Conservation (phyloP, 2,329 filamentous ascomycete species). For the Ophioceras dolichostomum region DNA sequence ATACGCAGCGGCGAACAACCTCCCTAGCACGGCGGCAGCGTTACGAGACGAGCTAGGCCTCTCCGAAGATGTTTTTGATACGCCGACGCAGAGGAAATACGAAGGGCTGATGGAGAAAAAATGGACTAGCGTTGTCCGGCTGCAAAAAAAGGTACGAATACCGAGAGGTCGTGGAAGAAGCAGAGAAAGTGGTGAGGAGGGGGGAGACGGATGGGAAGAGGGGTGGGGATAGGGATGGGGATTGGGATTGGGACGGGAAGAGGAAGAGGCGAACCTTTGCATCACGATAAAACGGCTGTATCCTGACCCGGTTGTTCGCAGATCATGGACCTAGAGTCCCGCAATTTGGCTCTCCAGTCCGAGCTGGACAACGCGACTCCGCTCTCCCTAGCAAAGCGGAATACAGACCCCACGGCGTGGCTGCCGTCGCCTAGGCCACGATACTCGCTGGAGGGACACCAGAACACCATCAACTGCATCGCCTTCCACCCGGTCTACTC, state of each 20-base stretch:
- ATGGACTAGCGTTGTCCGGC: constrained; percentile 88
- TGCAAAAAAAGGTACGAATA: constrained; percentile 77
- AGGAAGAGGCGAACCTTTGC: too few relatives aligned
- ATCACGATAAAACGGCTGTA: constrained; percentile 1
- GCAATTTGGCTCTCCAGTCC: constrained; percentile 58
- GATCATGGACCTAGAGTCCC: constrained; percentile 89
- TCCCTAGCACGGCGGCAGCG: constrained; percentile 55
- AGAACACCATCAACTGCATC: constrained; percentile 70
- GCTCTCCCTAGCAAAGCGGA: constrained; percentile 61
- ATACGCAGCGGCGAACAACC: constrained; percentile 65
- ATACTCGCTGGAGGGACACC: constrained; percentile 74
- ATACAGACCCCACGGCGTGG: constrained; percentile 78
- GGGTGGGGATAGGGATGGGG: too few relatives aligned
- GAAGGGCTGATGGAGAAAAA: constrained; percentile 93
- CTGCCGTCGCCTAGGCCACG: constrained; percentile 53
- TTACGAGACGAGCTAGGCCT: constrained; percentile 69
- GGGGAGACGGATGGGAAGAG: too few relatives aligned
- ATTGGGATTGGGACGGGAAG: too few relatives aligned
- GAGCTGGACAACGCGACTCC: constrained; percentile 78
- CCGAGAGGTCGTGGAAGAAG: not conserved
- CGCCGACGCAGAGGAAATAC: constrained; percentile 82
- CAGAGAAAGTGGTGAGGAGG: too few relatives aligned
- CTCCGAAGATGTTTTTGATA: constrained; percentile 58
- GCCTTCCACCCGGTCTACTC: constrained; percentile 91
- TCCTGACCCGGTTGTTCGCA: constrained; percentile 20